A percentile compares a stretch with the other conserved stretches of the same genome.
These are phyloP conservation scores for Rhynchosporium agropyri DNA, from an alignment of 2,329 filamentous ascomycete genomes.

Conservation along the genomic window DNA sequence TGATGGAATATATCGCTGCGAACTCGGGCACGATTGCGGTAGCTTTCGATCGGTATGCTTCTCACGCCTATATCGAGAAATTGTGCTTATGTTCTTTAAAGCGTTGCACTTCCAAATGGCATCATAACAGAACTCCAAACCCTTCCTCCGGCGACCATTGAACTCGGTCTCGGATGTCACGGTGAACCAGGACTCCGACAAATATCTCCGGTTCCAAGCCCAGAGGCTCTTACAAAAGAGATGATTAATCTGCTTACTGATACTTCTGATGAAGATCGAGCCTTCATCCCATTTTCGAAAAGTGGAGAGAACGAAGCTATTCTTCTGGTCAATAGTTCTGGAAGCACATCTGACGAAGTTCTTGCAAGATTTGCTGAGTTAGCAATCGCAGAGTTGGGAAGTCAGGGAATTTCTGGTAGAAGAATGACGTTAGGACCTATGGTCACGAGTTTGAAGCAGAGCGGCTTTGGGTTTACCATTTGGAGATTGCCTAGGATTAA, in stretches of 20 bases:
- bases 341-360: constrained; percentile 37
- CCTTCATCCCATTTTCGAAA: constrained; percentile 34
- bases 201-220: constrained; percentile 34
- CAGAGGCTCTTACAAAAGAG: constrained; percentile 31
- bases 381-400: constrained; percentile 34
- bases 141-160: constrained; percentile 40
- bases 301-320: constrained; percentile 31
- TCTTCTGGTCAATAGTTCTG: constrained; percentile 35
- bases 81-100: constrained; percentile 14
- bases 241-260: constrained; percentile 35
- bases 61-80: neutral
- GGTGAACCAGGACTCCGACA: constrained; percentile 49
- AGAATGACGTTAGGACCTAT: constrained; percentile 36
- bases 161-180: constrained; percentile 53
- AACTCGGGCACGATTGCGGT: constrained; percentile 53
- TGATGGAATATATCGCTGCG: constrained; percentile 35
- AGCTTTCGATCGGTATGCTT: constrained; percentile 51
- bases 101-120: constrained; percentile 36
- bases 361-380: constrained; percentile 37
- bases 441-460: constrained; percentile 40
- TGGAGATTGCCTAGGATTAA: constrained; percentile 32
- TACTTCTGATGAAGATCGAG: constrained; percentile 32
- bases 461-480: constrained; percentile 37
- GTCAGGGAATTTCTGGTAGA: constrained; percentile 27
- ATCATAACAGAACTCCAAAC: constrained; percentile 36